Percentiles rank a stretch among this genome's conserved stretches.
These are phyloP conservation scores for Fusarium sp. DNA, from an alignment of 2,329 filamentous ascomycete species.

Conservation along the genomic window DNA sequence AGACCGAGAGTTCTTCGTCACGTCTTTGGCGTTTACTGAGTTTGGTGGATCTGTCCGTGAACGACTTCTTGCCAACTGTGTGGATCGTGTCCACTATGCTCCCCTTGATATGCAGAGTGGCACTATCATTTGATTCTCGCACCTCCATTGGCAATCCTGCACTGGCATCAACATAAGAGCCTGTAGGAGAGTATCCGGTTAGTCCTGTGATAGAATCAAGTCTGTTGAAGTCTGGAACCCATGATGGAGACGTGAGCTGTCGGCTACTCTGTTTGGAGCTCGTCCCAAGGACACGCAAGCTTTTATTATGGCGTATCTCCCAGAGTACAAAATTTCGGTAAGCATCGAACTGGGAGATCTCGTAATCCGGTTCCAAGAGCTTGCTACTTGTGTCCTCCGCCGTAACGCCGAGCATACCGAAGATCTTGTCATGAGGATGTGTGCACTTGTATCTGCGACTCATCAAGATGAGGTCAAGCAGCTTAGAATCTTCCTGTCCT, in stretches of 20 bases:
- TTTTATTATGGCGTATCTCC: not conserved
- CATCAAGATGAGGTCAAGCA: not conserved
- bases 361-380: not conserved
- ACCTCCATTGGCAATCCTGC: accelerated
- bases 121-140: too few relatives aligned
- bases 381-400: accelerated
- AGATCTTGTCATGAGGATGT: not conserved
- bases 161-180: too few relatives aligned
- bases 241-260: too few relatives aligned
- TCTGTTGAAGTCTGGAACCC: not conserved
- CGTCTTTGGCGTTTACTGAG: too few relatives aligned
- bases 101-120: too few relatives aligned
- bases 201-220: too few relatives aligned
- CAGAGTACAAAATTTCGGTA: accelerated
- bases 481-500: accelerated
- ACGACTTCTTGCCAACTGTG: not conserved
- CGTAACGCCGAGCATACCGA: accelerated
- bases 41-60: accelerated
- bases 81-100: not conserved
- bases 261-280: too few relatives aligned
- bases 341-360: accelerated
- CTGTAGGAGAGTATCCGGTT: too few relatives aligned
- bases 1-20: too few relatives aligned
- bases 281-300: not conserved
- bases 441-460: not conserved